Conservation (phyloP, 768 basidiomycete species). For the Lactarius indigo region DNA sequence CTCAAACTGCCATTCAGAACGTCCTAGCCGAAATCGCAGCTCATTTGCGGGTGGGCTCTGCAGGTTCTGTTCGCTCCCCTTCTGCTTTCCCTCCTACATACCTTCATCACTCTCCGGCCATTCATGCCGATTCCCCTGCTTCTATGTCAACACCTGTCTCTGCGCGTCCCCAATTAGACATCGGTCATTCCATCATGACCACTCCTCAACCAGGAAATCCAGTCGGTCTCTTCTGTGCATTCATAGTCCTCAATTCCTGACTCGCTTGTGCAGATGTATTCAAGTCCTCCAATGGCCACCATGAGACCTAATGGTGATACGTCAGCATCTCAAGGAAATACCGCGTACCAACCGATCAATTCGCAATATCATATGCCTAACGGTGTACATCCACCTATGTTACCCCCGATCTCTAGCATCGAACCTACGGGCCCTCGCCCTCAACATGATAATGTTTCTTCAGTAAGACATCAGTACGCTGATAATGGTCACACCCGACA, state of each 20-base stretch:
- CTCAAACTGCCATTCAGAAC: slow-evolving; percentile 72
- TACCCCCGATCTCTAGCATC: slow-evolving; percentile 25
- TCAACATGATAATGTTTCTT: slow-evolving; percentile 51
- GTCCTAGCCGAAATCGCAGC: slow-evolving; percentile 77
- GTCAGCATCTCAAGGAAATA: slow-evolving; percentile 12
- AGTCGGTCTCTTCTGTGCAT: slow-evolving; percentile 27
- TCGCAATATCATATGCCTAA: slow-evolving; percentile 15
- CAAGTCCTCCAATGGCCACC: slow-evolving; percentile 10
- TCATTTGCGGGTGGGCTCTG: slow-evolving; percentile 59
- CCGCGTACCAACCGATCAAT: slow-evolving; percentile 17
- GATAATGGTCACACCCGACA: slow-evolving; percentile 37
- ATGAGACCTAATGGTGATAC: slow-evolving; percentile 8
- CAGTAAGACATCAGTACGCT: slow-evolving; percentile 52
- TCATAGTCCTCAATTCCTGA: background rate
- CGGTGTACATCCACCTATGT: slow-evolving; percentile 18
- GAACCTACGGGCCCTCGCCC: slow-evolving; percentile 20
- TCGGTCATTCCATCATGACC: slow-evolving; percentile 30
- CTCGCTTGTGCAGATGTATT: slow-evolving; percentile 17
- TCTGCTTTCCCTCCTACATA: slow-evolving; percentile 51
- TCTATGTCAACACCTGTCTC: slow-evolving; percentile 40
- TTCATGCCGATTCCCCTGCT: slow-evolving; percentile 54
- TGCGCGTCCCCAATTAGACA: slow-evolving; percentile 28
- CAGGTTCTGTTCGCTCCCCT: slow-evolving; percentile 56
- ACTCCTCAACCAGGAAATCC: slow-evolving; percentile 28
- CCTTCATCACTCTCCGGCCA: slow-evolving; percentile 60